Evolutionary conservation across 1,284 basidiomycete species (phyloP), one percentile per base, ranked within the genome.

Genomic region (Ceratobasidium sp.): DNA sequence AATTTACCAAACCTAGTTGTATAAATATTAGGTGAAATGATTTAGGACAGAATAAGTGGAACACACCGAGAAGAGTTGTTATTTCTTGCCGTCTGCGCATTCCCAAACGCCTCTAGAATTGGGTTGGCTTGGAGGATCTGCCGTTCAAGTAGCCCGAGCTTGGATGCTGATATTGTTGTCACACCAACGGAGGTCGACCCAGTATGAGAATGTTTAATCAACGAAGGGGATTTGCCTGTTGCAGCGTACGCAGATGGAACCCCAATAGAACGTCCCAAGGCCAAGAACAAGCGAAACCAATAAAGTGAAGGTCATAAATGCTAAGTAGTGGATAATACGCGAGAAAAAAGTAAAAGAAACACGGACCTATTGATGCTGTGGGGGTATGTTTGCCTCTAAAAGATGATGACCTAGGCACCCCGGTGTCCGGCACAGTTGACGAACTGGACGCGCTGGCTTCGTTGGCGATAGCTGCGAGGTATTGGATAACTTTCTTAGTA

Each of bases 401-500:
- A 39, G 88, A 88, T 31, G 83, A 83, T 74, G 83, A 88, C 75
- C 88, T 85, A 51, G 89, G 88, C 2, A 92, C 83, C 0, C 90
- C 90, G 27, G 83, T 84, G 0, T 86, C 80, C 62, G 89, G 87
- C 81, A 92, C 86, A 29, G 84, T 79, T 75, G 79, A 79, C 76
- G 56, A 77, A 75, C 69, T 75, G 71, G 54, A 78, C 74, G 22
- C 84, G 83, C 77, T 92, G 89, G 3, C 85, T 80, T 95, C 93
- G 19, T 93, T 91, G 2, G 98, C 98, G 78, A 98, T 98, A 11
- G 98, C 95, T 0, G 98, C 97, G 41, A 99, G 90, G 83, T 99
- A 99, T 82, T 99, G 98, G 75, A 99, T 99, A 80, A 99, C 97
- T 81, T 98, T 98, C 87, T 99, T 99, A 16, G 98, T 99, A 83